These are phyloP conservation scores for Volvariella surrecta DNA, from an alignment of 1,284 basidiomycete genomes.

Conservation along the genomic window DNA sequence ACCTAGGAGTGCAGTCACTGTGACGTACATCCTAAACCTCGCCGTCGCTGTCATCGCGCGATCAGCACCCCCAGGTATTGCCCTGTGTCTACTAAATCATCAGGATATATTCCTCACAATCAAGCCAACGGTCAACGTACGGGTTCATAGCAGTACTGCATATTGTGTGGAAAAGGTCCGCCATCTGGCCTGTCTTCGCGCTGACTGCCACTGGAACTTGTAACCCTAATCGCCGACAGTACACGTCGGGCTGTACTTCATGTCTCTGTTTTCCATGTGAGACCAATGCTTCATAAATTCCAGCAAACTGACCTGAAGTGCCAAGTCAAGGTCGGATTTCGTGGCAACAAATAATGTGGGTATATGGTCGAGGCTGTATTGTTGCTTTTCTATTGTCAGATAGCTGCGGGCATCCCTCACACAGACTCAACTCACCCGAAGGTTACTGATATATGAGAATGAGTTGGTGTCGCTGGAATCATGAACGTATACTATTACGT, in stretches of 20 bases:
- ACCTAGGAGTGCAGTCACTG: constrained; percentile 59
- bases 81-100: constrained; percentile 37
- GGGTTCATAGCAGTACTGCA: constrained; percentile 81
- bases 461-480: constrained; percentile 99
- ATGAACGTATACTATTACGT: constrained; percentile 93
- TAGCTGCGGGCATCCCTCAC: not conserved
- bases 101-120: not conserved
- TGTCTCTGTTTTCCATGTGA: constrained; percentile 54
- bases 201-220: constrained; percentile 89
- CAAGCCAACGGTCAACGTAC: constrained; percentile 35
- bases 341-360: constrained; percentile 97
- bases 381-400: constrained; percentile 56
- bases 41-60: constrained; percentile 61
- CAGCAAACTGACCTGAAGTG: constrained; percentile 68
- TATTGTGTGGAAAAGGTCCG: constrained; percentile 86
- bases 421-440: constrained; percentile 54
- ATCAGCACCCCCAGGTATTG: constrained; percentile 73
- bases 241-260: constrained; percentile 97
- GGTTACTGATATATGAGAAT: constrained; percentile 96
- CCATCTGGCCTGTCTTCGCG: constrained; percentile 76
- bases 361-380: constrained; percentile 91
- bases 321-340: constrained; percentile 95
- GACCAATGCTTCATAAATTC: not conserved
- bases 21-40: constrained; percentile 60
- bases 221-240: constrained; percentile 79